Conservation (phyloP, 345 rosid genomes). For the Populus ilicifolia region DNA sequence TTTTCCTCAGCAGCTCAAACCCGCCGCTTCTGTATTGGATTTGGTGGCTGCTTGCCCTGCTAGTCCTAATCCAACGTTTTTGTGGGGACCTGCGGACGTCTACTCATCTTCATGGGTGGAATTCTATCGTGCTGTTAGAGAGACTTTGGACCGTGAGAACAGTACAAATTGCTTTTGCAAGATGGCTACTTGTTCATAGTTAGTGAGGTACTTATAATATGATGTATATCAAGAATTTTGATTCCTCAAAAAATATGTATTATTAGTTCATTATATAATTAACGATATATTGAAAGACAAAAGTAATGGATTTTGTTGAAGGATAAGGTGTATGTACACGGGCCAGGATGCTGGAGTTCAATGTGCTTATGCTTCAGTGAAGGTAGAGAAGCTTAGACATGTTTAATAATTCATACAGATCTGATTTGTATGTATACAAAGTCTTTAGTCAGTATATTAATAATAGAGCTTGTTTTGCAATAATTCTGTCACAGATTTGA, state of each 20-base stretch:
- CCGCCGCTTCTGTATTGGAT: slow-evolving; percentile 72
- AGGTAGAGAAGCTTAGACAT: slow-evolving; percentile 12
- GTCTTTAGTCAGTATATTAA: slow-evolving; percentile 8
- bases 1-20: slow-evolving; percentile 70
- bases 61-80: slow-evolving; percentile 78
- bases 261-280: slow-evolving; percentile 9
- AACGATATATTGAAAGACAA: slow-evolving; percentile 9
- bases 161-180: slow-evolving; percentile 27
- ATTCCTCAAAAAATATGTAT: slow-evolving; percentile 7
- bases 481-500: background rate
- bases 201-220: slow-evolving; percentile 9
- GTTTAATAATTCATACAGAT: slow-evolving; percentile 9
- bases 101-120: slow-evolving; percentile 68
- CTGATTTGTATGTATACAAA: slow-evolving; percentile 19
- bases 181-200: slow-evolving; percentile 61
- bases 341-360: slow-evolving; percentile 18
- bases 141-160: slow-evolving; percentile 50
- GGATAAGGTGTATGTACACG: slow-evolving; percentile 23
- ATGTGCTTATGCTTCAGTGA: slow-evolving; percentile 7
- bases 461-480: background rate
- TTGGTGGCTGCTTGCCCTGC: slow-evolving; percentile 79
- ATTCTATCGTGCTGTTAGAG: slow-evolving; percentile 57
- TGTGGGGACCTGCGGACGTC: slow-evolving; percentile 55
- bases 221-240: slow-evolving; percentile 22
- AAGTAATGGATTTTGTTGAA: slow-evolving; percentile 18